These are phyloP conservation scores for Candida xyloterini DNA, from an alignment of 805 yeast species.

Conservation along the genomic window DNA sequence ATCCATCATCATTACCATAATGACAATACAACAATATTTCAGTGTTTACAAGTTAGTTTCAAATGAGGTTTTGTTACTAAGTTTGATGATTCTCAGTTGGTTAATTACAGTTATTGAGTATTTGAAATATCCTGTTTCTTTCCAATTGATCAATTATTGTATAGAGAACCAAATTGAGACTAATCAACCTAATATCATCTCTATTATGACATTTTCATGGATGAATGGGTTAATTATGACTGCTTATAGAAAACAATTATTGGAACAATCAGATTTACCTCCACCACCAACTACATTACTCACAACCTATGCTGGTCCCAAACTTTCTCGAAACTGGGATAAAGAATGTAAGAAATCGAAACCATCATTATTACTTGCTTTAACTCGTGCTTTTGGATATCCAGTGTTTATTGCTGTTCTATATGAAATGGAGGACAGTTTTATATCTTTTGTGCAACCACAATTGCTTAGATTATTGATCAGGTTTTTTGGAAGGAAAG, in stretches of 20 bases:
- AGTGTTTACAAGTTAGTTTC: constrained; percentile 29
- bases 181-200: constrained; percentile 56
- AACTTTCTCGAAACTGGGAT: constrained; percentile 36
- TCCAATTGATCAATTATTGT: constrained; percentile 35
- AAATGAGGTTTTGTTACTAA: constrained; percentile 8
- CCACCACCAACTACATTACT: constrained; percentile 38
- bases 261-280: constrained; percentile 40
- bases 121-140: constrained; percentile 36
- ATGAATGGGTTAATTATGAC: constrained; percentile 79
- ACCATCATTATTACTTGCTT: constrained; percentile 34
- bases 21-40: constrained; percentile 26
- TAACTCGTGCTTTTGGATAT: constrained; percentile 38
- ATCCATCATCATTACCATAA: constrained; percentile 8
- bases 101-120: constrained; percentile 40
- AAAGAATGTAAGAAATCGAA: constrained; percentile 25
- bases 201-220: constrained; percentile 83
- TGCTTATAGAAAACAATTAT: constrained; percentile 45
- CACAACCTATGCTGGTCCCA: constrained; percentile 32
- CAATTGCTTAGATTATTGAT: constrained; percentile 53
- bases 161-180: constrained; percentile 29
- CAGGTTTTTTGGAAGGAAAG: constrained; percentile 36
- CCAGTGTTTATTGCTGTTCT: constrained; percentile 35
- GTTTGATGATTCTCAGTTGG: constrained; percentile 30
- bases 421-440: constrained; percentile 38
- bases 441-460: constrained; percentile 48